phyloP scores from a whole-genome alignment of 1,284 basidiomycete genomes.

The Sporisorium iseilematis-ciliati region DNA sequence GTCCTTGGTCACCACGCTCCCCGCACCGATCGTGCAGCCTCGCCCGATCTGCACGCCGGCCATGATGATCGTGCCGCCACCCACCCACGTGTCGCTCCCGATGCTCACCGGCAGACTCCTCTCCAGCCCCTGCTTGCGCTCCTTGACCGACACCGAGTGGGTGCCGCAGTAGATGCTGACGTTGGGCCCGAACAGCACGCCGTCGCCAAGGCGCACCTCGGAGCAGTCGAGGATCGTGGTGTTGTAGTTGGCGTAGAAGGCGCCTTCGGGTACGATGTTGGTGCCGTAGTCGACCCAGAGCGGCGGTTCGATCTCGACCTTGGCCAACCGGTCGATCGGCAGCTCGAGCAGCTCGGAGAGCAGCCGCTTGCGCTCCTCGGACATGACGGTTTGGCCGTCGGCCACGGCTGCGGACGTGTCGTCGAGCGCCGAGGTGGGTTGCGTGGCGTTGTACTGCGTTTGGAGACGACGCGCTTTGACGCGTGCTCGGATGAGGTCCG shows the following conservation, averaged over 20 bases:
- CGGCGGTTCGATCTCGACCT: conserved; percentile 45
- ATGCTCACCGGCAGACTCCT: conserved; percentile 57
- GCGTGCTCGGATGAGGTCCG: conserved; percentile 34
- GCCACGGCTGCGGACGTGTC: conserved; percentile 4
- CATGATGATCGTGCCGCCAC: conserved; percentile 71
- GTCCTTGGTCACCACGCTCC: conserved; percentile 72
- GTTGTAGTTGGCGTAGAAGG: conserved; percentile 62
- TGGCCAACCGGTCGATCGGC: conserved; percentile 5
- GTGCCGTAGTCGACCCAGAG: conserved; percentile 59
- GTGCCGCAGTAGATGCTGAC: conserved; percentile 62
- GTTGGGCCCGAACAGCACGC: conserved; percentile 59
- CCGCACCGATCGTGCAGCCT: conserved; percentile 72
- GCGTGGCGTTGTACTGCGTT: conserved; percentile 44
- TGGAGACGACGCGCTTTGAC: conserved; percentile 43
- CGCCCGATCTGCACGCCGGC: conserved; percentile 72
- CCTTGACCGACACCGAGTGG: conserved; percentile 50
- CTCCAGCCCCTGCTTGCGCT: conserved; percentile 54
- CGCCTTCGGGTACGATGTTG: conserved; percentile 62
- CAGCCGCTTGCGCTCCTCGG: conserved; percentile 32
- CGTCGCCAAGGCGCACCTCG: conserved; percentile 53
- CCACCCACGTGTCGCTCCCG: conserved; percentile 62
- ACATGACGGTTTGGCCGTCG: conserved; percentile 38
- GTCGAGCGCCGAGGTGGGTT: conserved; percentile 42
- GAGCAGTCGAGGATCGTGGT: conserved; percentile 60
- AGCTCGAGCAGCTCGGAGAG: conserved; percentile 33